These are phyloP conservation scores for Flaveria ramosissima DNA, from an alignment of 129 eudicot species.

Conservation along the genomic window DNA sequence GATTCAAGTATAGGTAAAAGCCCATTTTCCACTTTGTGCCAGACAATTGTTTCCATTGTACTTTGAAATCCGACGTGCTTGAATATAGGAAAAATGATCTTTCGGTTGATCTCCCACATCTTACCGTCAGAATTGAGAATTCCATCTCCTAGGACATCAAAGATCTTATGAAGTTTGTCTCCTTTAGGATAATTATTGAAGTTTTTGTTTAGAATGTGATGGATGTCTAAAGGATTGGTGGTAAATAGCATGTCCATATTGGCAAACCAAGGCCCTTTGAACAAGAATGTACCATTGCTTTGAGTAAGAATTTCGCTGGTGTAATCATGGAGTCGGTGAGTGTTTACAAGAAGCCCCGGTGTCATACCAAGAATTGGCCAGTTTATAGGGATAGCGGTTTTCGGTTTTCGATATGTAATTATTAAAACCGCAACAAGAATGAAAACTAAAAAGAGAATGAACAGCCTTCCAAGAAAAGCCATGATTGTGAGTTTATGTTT, in stretches of 20 bases:
- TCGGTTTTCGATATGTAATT: not conserved
- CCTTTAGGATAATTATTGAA: constrained; percentile 45
- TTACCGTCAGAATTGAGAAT: constrained; percentile 36
- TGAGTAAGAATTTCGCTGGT: not conserved
- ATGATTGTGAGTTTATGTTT: not conserved
- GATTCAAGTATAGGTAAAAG: constrained; percentile 21
- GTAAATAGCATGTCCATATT: constrained; percentile 36
- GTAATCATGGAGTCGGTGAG: constrained; percentile 35
- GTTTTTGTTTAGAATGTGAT: constrained; percentile 35
- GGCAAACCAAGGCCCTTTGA: constrained; percentile 47
- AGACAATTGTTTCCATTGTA: not conserved
- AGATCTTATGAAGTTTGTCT: constrained; percentile 33
- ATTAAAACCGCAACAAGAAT: not conserved
- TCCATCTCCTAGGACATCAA: constrained; percentile 43
- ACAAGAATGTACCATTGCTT: constrained; percentile 18
- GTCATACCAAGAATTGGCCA: constrained; percentile 31
- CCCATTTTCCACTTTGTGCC: constrained; percentile 12
- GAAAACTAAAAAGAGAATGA: not conserved
- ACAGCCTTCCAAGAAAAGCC: not conserved
- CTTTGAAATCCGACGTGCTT: not conserved
- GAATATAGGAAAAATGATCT: not conserved
- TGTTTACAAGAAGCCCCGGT: constrained; percentile 32
- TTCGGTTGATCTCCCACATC: constrained; percentile 37
- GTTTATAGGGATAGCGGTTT: not conserved
- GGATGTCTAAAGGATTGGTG: constrained; percentile 46